Evolutionary conservation across 2,329 filamentous ascomycete genomes (phyloP).

Genomic region (Cladosporium sp.): DNA sequence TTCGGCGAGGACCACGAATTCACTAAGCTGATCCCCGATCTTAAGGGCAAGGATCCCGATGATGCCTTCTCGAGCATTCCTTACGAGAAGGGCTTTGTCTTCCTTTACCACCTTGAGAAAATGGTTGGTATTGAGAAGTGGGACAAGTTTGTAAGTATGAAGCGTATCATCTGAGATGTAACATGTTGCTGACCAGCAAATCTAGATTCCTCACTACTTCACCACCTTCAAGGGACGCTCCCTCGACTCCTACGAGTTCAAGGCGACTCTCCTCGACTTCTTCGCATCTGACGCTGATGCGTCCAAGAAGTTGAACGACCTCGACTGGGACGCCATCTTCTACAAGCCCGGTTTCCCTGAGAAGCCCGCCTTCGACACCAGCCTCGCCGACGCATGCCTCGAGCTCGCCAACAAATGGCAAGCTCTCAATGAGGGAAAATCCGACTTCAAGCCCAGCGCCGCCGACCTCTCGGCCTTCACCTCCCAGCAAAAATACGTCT

Average conservation of each 20-base stretch:
- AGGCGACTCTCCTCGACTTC: conserved; percentile 78
- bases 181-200: no score
- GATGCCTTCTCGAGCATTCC: conserved; percentile 90
- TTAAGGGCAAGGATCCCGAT: conserved; percentile 89
- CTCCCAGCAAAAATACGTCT: conserved; percentile 86
- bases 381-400: conserved; percentile 81
- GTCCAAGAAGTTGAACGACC: conserved; percentile 59
- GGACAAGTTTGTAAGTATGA: conserved; percentile 63
- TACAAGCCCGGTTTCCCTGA: conserved; percentile 83
- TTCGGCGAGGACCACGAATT: conserved; percentile 85
- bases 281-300: conserved; percentile 65
- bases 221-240: conserved; percentile 78
- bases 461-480: conserved; percentile 70
- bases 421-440: conserved; percentile 37
- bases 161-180: no score
- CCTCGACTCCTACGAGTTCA: conserved; percentile 92
- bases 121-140: conserved; percentile 81
- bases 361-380: conserved; percentile 87
- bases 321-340: conserved; percentile 90
- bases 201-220: conserved; percentile 82
- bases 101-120: conserved; percentile 85
- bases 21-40: conserved; percentile 82
- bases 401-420: conserved; percentile 78
- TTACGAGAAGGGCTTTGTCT: conserved; percentile 95
- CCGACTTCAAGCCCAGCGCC: conserved; percentile 55